Conservation (phyloP, 495 filamentous ascomycete genomes). For the Apodospora peruviana region DNA sequence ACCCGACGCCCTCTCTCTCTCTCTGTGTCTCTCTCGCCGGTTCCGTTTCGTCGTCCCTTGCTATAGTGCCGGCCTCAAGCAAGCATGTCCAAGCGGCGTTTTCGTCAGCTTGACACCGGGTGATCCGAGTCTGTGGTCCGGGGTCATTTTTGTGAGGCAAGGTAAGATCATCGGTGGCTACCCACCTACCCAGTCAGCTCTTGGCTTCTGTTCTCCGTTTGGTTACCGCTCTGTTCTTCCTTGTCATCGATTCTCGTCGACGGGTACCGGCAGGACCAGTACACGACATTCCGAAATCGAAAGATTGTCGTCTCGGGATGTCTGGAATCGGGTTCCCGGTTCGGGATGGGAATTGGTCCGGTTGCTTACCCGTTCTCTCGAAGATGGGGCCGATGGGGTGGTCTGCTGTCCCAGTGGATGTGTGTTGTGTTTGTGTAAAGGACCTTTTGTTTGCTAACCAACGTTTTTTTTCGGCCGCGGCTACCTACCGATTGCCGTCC, state of each 20-base stretch:
- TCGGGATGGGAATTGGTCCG: background rate
- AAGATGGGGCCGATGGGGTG: too few species aligned
- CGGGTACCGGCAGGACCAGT: background rate
- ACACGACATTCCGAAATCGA: background rate
- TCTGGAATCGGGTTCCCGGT: background rate
- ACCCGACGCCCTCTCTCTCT: too few species aligned
- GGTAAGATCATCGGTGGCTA: slow-evolving; percentile 40
- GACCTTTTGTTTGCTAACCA: too few species aligned
- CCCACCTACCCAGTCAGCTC: slow-evolving; percentile 4
- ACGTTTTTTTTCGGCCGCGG: too few species aligned
- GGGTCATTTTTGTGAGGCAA: slow-evolving; percentile 84
- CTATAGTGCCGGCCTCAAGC: slow-evolving; percentile 70
- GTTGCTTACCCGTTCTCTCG: background rate
- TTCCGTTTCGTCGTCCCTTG: background rate
- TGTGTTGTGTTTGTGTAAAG: too few species aligned
- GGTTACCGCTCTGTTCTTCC: background rate
- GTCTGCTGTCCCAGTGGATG: too few species aligned
- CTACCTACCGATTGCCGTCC: too few species aligned
- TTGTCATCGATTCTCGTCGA: background rate
- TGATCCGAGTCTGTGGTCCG: slow-evolving; percentile 75
- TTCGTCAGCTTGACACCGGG: slow-evolving; percentile 81
- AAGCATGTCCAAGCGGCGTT: slow-evolving; percentile 74
- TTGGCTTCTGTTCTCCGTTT: background rate
- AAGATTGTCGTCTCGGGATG: background rate
- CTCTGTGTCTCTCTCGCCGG: too few species aligned